These are phyloP conservation scores for Colletotrichum filicis DNA, from an alignment of 2,329 filamentous ascomycete species.

Conservation along the genomic window DNA sequence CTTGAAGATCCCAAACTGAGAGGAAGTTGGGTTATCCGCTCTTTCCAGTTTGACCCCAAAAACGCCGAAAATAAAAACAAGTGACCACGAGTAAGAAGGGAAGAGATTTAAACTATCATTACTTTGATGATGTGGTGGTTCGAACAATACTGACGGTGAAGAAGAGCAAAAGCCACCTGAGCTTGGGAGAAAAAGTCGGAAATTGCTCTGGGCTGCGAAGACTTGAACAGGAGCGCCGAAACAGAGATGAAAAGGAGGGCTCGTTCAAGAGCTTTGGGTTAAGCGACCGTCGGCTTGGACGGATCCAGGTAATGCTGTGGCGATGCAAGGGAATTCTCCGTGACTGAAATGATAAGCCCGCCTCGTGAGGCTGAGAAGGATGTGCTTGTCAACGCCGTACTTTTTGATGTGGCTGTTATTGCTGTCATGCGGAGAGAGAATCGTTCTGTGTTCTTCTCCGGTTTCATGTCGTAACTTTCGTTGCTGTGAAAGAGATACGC, in stretches of 20 bases:
- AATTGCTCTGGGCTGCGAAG: not conserved
- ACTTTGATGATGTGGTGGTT: constrained; percentile 19
- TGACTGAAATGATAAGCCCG: not conserved
- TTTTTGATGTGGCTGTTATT: constrained; percentile 1
- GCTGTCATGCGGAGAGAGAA: not conserved
- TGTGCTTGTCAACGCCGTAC: not conserved
- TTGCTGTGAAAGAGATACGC: not conserved
- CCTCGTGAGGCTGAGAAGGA: not conserved
- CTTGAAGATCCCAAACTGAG: not conserved
- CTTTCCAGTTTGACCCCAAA: not conserved
- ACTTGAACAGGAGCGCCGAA: not conserved
- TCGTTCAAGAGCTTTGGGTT: not conserved
- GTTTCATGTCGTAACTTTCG: not conserved
- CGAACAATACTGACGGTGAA: constrained; percentile 32
- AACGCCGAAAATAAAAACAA: constrained; percentile 3
- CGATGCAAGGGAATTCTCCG: not conserved
- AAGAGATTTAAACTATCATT: constrained; percentile 25
- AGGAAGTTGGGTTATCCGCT: constrained; percentile 3
- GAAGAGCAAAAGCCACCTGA: constrained; percentile 11
- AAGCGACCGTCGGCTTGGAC: not conserved
- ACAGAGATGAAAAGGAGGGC: not conserved
- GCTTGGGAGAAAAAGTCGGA: not conserved
- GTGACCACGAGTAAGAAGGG: not conserved
- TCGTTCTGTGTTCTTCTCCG: not conserved
- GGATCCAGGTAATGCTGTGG: not conserved